A percentile compares a stretch with the other conserved stretches of the same genome.
Evolutionary conservation across 306 rosid genomes (phyloP).

Genomic region (Sesbania bispinosa): DNA sequence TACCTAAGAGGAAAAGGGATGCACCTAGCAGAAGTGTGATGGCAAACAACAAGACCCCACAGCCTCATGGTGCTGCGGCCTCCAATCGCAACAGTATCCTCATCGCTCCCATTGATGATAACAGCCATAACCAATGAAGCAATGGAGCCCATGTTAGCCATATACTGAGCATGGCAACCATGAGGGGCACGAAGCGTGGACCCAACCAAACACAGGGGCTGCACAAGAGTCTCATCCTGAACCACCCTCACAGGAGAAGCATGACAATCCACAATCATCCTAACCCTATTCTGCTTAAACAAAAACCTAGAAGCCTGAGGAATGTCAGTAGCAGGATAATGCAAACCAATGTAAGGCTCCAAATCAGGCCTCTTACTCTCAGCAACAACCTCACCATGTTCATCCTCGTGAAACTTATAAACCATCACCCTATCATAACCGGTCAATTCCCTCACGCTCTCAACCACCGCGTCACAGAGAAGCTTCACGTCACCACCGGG

Average conservation of each 20-base stretch:
- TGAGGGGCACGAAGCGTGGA: constrained; percentile 94
- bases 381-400: constrained; percentile 93
- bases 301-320: constrained; percentile 98
- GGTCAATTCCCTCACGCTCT: constrained; percentile 77
- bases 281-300: constrained; percentile 91
- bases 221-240: constrained; percentile 73
- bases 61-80: constrained; percentile 60
- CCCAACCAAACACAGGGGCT: constrained; percentile 90
- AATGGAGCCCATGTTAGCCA: constrained; percentile 95
- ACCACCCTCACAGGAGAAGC: constrained; percentile 64
- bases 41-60: constrained; percentile 99
- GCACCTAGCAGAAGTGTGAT: constrained; percentile 82
- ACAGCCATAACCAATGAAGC: constrained; percentile 91
- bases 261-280: constrained; percentile 94
- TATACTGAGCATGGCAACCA: constrained; percentile 92
- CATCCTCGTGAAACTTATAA: constrained; percentile 95
- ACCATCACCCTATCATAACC: constrained; percentile 96
- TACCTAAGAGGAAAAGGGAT: constrained; percentile 87
- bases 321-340: constrained; percentile 92
- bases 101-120: constrained; percentile 75
- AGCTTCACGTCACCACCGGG: constrained; percentile 85
- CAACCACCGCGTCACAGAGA: constrained; percentile 78
- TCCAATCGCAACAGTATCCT: constrained; percentile 47
- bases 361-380: constrained; percentile 83
- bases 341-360: constrained; percentile 94